Conservation (phyloP, 306 rosid species). For the Cucurbita pepo region DNA sequence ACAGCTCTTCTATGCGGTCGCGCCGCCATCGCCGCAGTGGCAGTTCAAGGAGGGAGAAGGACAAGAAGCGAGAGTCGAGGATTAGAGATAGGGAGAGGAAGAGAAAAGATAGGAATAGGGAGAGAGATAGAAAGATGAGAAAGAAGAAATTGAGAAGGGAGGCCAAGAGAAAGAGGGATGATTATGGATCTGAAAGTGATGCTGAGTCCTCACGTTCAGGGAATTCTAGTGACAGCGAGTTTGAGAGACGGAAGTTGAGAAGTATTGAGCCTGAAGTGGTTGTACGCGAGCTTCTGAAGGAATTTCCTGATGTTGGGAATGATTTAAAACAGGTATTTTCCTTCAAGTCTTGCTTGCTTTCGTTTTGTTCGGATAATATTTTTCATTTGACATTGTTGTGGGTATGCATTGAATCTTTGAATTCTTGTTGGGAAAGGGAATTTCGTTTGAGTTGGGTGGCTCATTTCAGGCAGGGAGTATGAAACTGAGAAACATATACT, state of each 20-base stretch:
- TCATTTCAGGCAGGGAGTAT: not conserved
- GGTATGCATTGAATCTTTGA: not conserved
- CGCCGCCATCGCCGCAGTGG: slow-evolving; percentile 33
- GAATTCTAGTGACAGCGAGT: slow-evolving; percentile 17
- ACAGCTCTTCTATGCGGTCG: slow-evolving; percentile 27
- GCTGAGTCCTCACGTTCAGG: slow-evolving; percentile 6
- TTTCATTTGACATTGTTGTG: not conserved
- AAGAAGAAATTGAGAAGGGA: slow-evolving; percentile 20
- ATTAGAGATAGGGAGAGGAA: slow-evolving; percentile 26
- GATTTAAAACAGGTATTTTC: slow-evolving; percentile 55
- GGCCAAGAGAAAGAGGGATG: slow-evolving; percentile 15
- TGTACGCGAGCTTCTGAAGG: slow-evolving; percentile 33
- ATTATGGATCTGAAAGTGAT: slow-evolving; percentile 17
- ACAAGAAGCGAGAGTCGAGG: slow-evolving; percentile 28
- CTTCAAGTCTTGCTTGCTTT: not conserved
- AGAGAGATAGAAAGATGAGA: slow-evolving; percentile 25
- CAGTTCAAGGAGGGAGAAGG: slow-evolving; percentile 37
- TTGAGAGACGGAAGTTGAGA: slow-evolving; percentile 16
- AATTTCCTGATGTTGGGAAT: slow-evolving; percentile 55
- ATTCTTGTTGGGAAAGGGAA: not conserved
- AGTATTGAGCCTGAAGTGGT: slow-evolving; percentile 31
- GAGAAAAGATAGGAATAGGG: slow-evolving; percentile 25
- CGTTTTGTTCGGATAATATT: not conserved
- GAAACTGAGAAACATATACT: too few species aligned
- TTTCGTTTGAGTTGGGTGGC: not conserved